These are phyloP conservation scores for Crassisporium funariophilum DNA, from an alignment of 768 basidiomycete species.

Conservation along the genomic window DNA sequence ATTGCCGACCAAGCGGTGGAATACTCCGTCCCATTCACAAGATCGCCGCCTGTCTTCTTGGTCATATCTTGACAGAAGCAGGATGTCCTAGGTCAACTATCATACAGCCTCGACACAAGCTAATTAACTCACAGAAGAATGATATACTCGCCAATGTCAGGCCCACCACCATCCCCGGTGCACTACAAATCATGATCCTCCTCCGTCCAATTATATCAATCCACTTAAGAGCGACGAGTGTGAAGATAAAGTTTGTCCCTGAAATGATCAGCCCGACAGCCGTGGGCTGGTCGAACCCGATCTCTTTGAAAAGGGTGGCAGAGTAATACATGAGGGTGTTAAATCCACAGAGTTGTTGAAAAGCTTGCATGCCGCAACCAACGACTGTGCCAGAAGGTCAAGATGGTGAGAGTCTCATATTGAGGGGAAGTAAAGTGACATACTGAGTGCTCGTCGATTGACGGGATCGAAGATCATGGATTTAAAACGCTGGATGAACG, in stretches of 20 bases:
- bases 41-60: slow-evolving; percentile 55
- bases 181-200: slow-evolving; percentile 67
- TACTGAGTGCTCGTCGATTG: slow-evolving; percentile 73
- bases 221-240: slow-evolving; percentile 71
- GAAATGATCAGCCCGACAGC: slow-evolving; percentile 80
- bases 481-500: slow-evolving; percentile 54
- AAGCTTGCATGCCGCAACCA: slow-evolving; percentile 79
- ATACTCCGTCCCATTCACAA: slow-evolving; percentile 62
- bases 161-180: slow-evolving; percentile 74
- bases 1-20: slow-evolving; percentile 63
- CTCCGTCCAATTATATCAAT: slow-evolving; percentile 74
- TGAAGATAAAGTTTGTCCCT: slow-evolving; percentile 79
- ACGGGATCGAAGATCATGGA: slow-evolving; percentile 58
- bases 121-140: slow-evolving; percentile 57
- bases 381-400: slow-evolving; percentile 47
- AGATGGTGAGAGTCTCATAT: neutral
- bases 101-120: neutral
- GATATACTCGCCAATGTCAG: slow-evolving; percentile 64
- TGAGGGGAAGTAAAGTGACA: slow-evolving; percentile 22
- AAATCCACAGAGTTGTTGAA: slow-evolving; percentile 84
- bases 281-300: slow-evolving; percentile 82
- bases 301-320: slow-evolving; percentile 76
- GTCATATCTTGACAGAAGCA: slow-evolving; percentile 67
- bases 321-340: slow-evolving; percentile 80
- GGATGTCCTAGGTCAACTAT: neutral